Conservation (phyloP, 768 basidiomycete species). For the Suillus tomentosus region DNA sequence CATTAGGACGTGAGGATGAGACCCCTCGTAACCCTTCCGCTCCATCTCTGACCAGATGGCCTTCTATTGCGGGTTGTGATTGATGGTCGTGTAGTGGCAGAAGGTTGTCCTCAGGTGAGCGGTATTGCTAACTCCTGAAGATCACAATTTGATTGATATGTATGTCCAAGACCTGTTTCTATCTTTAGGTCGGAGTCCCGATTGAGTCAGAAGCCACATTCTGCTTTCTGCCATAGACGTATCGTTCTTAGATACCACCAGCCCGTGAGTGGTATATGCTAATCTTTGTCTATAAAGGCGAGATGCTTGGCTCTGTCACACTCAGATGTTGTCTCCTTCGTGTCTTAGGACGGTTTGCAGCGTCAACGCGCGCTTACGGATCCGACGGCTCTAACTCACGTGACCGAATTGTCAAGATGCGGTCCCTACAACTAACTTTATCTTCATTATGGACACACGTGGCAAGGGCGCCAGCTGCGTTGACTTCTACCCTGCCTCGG, state of each 20-base stretch:
- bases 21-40: conserved; percentile 43
- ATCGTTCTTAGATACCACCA: conserved; percentile 40
- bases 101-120: conserved; percentile 66
- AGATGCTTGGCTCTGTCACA: background rate
- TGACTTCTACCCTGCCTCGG: conserved; percentile 96
- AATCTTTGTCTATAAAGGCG: background rate
- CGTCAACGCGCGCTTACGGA: conserved; percentile 64
- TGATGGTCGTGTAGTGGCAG: conserved; percentile 73
- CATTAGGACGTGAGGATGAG: conserved; percentile 71
- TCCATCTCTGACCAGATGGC: conserved; percentile 68
- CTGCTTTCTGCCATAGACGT: conserved; percentile 43
- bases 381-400: conserved; percentile 64
- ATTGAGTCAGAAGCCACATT: conserved; percentile 48
- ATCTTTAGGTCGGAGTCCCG: too few relatives aligned
- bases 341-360: conserved; percentile 34
- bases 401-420: conserved; percentile 97
- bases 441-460: conserved; percentile 97
- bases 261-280: conserved; percentile 41
- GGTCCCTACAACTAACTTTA: conserved; percentile 91
- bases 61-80: conserved; percentile 92
- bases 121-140: conserved; percentile 1
- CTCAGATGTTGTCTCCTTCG: conserved; percentile 3
- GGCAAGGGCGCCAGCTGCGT: conserved; percentile 99
- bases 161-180: conserved; percentile 80
- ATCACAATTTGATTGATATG: conserved; percentile 32